Conservation (phyloP, 2,329 filamentous ascomycete genomes). For the Magnaporthiopsis incrustans region DNA sequence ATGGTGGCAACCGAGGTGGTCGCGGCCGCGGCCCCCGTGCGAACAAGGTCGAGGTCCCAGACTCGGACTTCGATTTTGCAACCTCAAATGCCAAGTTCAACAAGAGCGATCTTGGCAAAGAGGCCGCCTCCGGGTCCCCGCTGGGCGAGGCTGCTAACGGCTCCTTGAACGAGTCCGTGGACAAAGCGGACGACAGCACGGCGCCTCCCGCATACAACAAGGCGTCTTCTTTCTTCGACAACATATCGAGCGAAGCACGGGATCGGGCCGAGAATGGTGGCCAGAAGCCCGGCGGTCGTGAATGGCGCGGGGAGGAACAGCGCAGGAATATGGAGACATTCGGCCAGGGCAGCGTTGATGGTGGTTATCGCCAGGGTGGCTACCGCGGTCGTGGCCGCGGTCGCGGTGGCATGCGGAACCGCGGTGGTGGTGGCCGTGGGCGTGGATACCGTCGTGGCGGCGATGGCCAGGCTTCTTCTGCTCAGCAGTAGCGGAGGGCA, state of each 20-base stretch:
- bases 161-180: conserved; percentile 1
- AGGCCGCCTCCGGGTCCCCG: conserved; percentile 77
- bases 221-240: conserved; percentile 88
- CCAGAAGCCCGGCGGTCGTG: conserved; percentile 66
- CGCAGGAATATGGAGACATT: conserved; percentile 97
- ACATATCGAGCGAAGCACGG: conserved; percentile 89
- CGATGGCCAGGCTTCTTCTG: conserved; percentile 12
- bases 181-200: conserved; percentile 1
- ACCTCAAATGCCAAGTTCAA: conserved; percentile 82
- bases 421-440: conserved; percentile 29
- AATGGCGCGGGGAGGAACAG: conserved; percentile 88
- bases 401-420: conserved; percentile 47
- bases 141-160: conserved; percentile 39
- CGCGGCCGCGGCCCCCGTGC: conserved; percentile 38
- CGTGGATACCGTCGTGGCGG: conserved; percentile 10
- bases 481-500: conserved; percentile 11
- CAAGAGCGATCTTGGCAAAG: conserved; percentile 78
- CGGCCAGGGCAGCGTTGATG: conserved; percentile 90
- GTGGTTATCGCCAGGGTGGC: conserved; percentile 51
- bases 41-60: conserved; percentile 78
- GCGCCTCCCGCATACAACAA: conserved; percentile 69
- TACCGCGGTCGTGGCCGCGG: conserved; percentile 76
- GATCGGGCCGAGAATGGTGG: conserved; percentile 70
- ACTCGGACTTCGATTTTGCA: conserved; percentile 88
- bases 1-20: conserved; percentile 28